Percentiles rank a stretch among this genome's conserved stretches.
Evolutionary conservation across 2,329 filamentous ascomycete species (phyloP).

Genomic region (Ceratocystis cubensis): DNA sequence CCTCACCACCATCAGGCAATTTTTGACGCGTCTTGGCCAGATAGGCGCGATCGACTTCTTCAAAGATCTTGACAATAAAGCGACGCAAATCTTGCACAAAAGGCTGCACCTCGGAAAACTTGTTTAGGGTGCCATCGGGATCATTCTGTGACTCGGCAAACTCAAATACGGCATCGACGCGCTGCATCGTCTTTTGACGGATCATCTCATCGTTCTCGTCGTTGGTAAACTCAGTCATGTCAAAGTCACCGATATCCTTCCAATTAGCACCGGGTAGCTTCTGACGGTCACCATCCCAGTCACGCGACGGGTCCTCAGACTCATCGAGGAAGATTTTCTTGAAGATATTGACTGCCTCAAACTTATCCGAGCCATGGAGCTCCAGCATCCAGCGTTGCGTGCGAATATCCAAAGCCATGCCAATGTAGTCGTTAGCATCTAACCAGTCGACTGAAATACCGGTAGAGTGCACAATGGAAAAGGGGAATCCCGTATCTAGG

Average conservation of each 20-base stretch:
- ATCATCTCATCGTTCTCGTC: slow-evolving; percentile 16
- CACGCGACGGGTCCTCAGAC: slow-evolving; percentile 24
- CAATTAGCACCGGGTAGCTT: slow-evolving; percentile 16
- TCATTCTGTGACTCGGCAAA: slow-evolving; percentile 17
- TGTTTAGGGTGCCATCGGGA: slow-evolving; percentile 12
- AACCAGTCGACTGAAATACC: slow-evolving; percentile 21
- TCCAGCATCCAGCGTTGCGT: slow-evolving; percentile 29
- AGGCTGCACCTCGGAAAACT: slow-evolving; percentile 18
- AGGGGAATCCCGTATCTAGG: slow-evolving; percentile 28
- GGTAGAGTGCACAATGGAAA: slow-evolving; percentile 25
- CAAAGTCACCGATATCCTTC: slow-evolving; percentile 19
- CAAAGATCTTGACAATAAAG: slow-evolving; percentile 20
- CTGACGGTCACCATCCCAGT: slow-evolving; percentile 23
- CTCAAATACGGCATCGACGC: slow-evolving; percentile 16
- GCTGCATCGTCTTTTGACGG: slow-evolving; percentile 13
- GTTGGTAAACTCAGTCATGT: slow-evolving; percentile 17
- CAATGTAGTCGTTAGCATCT: slow-evolving; percentile 22
- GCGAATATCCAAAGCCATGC: slow-evolving; percentile 30
- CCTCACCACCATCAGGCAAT: slow-evolving; percentile 16
- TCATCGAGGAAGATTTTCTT: slow-evolving; percentile 27
- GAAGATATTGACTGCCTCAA: slow-evolving; percentile 24
- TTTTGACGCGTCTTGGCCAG: slow-evolving; percentile 21
- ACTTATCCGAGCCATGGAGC: slow-evolving; percentile 19
- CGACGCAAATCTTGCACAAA: slow-evolving; percentile 19
- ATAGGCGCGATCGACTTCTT: slow-evolving; percentile 20